Evolutionary conservation across 2,329 filamentous ascomycete species (phyloP), one percentile per base, ranked within the genome.

Genomic region (Xylariaceae sp.): DNA sequence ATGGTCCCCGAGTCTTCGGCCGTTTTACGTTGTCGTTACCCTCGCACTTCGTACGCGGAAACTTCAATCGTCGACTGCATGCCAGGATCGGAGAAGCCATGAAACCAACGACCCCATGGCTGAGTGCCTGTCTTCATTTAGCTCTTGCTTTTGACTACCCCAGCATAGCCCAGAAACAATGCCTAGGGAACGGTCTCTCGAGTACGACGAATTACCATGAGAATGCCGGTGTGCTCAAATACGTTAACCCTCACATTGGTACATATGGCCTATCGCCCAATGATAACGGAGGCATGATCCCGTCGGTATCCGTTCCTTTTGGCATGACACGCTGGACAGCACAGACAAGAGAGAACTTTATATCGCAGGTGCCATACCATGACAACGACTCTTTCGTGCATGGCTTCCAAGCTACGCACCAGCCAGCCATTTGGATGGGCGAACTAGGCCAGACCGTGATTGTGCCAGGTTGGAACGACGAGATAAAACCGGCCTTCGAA

Each of bases 381-480:
- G 72, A 76, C 48, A 57, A 68, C 13, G 75, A 78, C 52, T 53
- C 60, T 0, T 70, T 70, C 21, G 70, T 77, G 8, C 76, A 78
- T 54, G 75, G 76, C 0, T 77, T 78, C 51, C 75, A 78, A 59
- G 75, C 74, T 8, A 77, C 75, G 1, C 75, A 78, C 51, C 75
- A 78, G 56, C 76, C 76, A 0, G 76, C 76, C 0, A 78, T 78
- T n/a, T 77, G 76, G 75, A 78, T 78, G 74, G 76, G 75, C 3
- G 75, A 78, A 59, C 68, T 71, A 10, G 75, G 76, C 6, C 74
- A 77, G 59, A 67, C 75, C 1, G 71, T 76, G 3, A 43, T 78
- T 3, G 68, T 64, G 37, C 71, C 75, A 0, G 73, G 75, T 0
- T 63, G 74, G 40, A 68, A 69, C 9, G 34, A 45, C 12, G 60